phyloP scores from a whole-genome alignment of 176 grass and related monocot genomes.

The Avena atlantica region DNA sequence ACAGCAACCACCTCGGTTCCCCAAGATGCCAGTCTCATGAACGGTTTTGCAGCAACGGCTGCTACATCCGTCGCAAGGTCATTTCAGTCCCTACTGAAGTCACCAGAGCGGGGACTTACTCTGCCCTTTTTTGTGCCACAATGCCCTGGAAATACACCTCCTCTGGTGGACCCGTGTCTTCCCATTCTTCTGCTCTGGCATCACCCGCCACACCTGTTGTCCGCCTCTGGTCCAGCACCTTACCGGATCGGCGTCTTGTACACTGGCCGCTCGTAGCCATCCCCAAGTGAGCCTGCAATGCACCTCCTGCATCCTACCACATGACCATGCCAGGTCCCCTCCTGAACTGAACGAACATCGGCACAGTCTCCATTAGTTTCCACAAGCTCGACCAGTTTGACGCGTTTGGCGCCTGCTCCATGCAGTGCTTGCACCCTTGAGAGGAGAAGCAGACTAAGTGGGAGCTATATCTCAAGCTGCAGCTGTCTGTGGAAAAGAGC shows the following conservation, averaged over 20 bases:
- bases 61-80: conserved; percentile 3
- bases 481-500: neutral
- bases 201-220: neutral
- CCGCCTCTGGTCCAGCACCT: neutral
- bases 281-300: neutral
- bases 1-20: neutral
- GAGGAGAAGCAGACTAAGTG: neutral
- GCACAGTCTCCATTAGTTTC: neutral
- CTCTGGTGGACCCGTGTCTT: neutral
- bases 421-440: neutral
- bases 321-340: neutral
- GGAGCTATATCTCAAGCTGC: neutral
- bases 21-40: conserved; percentile 12
- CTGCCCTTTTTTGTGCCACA: neutral
- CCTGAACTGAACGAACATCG: neutral
- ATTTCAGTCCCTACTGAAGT: neutral
- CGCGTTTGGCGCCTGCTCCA: neutral
- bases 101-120: neutral
- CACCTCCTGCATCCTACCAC: neutral
- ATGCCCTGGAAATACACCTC: neutral
- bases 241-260: neutral
- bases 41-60: neutral
- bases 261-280: neutral
- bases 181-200: neutral
- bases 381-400: neutral